Conservation (phyloP, 1,284 basidiomycete species). For the Meripilus lineatus region DNA sequence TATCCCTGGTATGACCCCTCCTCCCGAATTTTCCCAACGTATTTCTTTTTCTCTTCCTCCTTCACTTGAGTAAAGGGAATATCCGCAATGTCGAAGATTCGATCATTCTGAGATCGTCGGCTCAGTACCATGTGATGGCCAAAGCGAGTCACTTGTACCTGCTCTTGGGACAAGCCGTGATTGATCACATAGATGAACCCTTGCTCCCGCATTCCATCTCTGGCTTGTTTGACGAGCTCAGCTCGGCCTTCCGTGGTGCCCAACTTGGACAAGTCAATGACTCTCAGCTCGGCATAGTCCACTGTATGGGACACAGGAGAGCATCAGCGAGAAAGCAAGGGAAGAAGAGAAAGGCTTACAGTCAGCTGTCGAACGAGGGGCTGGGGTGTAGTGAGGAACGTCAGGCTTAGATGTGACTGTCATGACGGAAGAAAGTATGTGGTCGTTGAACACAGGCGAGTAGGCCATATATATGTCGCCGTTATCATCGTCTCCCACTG, state of each 20-base stretch:
- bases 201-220: slow-evolving; percentile 53
- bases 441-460: too few relatives aligned
- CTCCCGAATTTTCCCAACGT: slow-evolving; percentile 41
- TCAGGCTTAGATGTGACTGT: too few relatives aligned
- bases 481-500: too few relatives aligned
- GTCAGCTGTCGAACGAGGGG: too few relatives aligned
- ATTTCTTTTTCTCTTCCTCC: slow-evolving; percentile 52
- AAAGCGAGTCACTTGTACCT: slow-evolving; percentile 26
- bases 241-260: slow-evolving; percentile 41
- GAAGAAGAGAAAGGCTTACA: too few relatives aligned
- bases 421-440: too few relatives aligned
- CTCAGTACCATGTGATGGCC: not conserved
- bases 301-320: too few relatives aligned
- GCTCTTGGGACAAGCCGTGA: slow-evolving; percentile 45
- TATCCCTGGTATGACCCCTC: slow-evolving; percentile 55
- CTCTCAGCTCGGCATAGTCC: slow-evolving; percentile 63
- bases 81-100: slow-evolving; percentile 59
- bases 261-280: slow-evolving; percentile 59
- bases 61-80: slow-evolving; percentile 47
- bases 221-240: slow-evolving; percentile 36
- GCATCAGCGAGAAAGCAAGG: too few relatives aligned
- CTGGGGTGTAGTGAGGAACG: too few relatives aligned
- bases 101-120: slow-evolving; percentile 28
- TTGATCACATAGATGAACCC: slow-evolving; percentile 65
- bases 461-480: too few relatives aligned